Conservation (phyloP, 75 land plant species). For the Isoetes taiwanensis region DNA sequence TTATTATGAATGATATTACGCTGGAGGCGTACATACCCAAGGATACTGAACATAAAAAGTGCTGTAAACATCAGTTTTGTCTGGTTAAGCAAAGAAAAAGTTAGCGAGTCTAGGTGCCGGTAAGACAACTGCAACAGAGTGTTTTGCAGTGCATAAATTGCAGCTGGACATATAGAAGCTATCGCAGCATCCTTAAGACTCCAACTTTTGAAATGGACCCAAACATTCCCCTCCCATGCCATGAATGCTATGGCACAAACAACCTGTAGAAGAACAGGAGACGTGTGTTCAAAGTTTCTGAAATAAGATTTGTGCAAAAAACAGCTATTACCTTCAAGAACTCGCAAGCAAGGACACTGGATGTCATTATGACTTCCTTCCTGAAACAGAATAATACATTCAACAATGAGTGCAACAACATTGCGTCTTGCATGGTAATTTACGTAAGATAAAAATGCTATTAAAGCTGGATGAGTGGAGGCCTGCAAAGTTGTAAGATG, state of each 20-base stretch:
- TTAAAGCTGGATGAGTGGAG: too few species aligned
- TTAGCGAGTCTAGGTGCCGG: slow-evolving; percentile 88
- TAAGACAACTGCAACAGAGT: slow-evolving; percentile 90
- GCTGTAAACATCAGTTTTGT: slow-evolving; percentile 92
- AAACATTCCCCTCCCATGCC: slow-evolving; percentile 52
- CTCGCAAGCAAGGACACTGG: slow-evolving; percentile 81
- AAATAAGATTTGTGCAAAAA: background rate
- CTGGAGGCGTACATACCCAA: slow-evolving; percentile 64
- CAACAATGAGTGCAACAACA: background rate
- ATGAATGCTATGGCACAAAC: slow-evolving; percentile 57
- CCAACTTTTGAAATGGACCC: slow-evolving; percentile 54
- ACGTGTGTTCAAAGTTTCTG: too few species aligned
- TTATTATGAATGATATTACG: too few species aligned
- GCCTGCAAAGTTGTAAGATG: too few species aligned
- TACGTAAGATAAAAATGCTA: background rate
- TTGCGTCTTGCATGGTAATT: background rate
- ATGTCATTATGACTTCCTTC: slow-evolving; percentile 76
- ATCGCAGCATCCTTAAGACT: slow-evolving; percentile 61
- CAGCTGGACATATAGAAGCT: slow-evolving; percentile 91
- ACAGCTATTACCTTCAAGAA: slow-evolving; percentile 63
- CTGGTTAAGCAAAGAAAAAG: slow-evolving; percentile 94
- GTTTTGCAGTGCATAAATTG: slow-evolving; percentile 92
- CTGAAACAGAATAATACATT: slow-evolving; percentile 25
- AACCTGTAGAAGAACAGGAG: too few species aligned
- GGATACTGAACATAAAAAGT: slow-evolving; percentile 60